Conservation (phyloP, 106 monocot genomes). For the Chionographis japonica region DNA sequence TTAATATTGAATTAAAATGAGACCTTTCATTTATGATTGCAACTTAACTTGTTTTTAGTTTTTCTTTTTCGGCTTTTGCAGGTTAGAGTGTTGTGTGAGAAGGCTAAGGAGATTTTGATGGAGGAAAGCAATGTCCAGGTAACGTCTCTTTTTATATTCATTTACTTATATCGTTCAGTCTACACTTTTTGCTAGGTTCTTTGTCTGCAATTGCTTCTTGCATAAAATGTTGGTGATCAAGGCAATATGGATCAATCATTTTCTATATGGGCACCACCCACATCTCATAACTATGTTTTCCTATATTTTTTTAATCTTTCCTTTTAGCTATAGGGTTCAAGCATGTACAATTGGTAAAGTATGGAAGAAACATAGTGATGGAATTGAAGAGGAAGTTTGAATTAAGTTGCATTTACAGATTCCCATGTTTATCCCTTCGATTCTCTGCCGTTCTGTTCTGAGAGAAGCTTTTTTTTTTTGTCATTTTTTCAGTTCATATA, state of each 20-base stretch:
- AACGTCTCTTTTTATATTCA: not conserved
- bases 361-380: not conserved
- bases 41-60: not conserved
- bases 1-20: too few relatives aligned
- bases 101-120: slow-evolving; percentile 98
- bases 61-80: slow-evolving; percentile 19
- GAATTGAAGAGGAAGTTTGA: not conserved
- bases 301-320: not conserved
- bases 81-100: slow-evolving; percentile 86
- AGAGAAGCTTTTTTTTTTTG: too few relatives aligned
- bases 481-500: too few relatives aligned
- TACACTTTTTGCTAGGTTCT: not conserved
- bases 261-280: too few relatives aligned
- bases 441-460: too few relatives aligned
- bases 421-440: too few relatives aligned
- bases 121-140: slow-evolving; percentile 99
- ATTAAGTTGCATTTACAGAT: not conserved
- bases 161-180: not conserved
- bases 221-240: too few relatives aligned
- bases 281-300: too few relatives aligned
- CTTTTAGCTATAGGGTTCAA: not conserved
- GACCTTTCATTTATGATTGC: too few relatives aligned
- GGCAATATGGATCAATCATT: too few relatives aligned
- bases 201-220: too few relatives aligned
- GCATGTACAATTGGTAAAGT: not conserved